Evolutionary conservation across 345 rosid genomes (phyloP), one percentile per base, ranked within the genome.

Genomic region (Populus tremula): DNA sequence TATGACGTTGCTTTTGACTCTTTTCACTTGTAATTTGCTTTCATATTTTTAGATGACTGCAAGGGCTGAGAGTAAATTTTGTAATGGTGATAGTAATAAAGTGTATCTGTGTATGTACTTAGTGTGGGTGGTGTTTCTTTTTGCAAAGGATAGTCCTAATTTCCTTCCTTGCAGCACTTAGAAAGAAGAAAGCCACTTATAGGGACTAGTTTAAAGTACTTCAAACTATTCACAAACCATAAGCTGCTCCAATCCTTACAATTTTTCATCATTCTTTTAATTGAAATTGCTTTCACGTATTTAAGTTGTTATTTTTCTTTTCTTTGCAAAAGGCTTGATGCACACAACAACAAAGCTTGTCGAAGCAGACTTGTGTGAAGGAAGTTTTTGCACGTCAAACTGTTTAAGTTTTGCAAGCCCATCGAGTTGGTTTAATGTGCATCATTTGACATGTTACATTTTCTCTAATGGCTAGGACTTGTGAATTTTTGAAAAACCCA

Each of bases 401-500:
- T 85, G 39, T 76, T 82, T 79, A 81, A 85, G 87, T 82, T 83
- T 80, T 85, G 83, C 87, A 73, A 78, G 74, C 79, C 73, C 69
- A 74, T 67, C 81, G 38, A 74, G 72, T 77, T 83, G 81, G 72
- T 78, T 78, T 79, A 78, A 53, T 80, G 78, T 61, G 79, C 73
- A 11, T 80, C 73, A 70, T 75, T 63, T 75, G 53, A 79, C 76
- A 75, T 74, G 74, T 78, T 72, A 53, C 59, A 47, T 70, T 75
- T 74, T 76, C 76, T 79, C 65, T 67, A 43, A 74, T 75, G 69
- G 47, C 66, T 80, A 77, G 69, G 75, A 64, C 21, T 39, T 23
- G 69, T 62, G 64, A 75, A 49, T 73, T 50, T 36, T 47, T 56
- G 31, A 31, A 62, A 66, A 35, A 8, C 16, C 49, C 1, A 69